Base-by-base conservation (phyloP, 176 grass and related monocot species). In the Chloris gayana region DNA sequence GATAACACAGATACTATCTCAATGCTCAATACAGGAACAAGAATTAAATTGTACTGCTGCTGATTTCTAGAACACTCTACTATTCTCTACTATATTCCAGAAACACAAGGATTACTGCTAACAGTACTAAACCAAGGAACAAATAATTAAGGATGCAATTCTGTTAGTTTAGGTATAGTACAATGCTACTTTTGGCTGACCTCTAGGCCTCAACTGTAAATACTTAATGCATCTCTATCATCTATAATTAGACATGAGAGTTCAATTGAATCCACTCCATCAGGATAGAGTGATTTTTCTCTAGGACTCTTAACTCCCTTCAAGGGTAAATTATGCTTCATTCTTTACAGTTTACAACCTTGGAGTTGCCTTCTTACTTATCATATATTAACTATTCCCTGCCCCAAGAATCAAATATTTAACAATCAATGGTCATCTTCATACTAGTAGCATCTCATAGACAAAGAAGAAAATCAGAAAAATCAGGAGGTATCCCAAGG, bases 401-500 rank as follows among this genome's bases (percentile, higher is more conserved):
- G 54, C 10, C 0, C 14, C 53, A 78, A 71, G 17, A 14, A 10
- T 42, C 22, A 65, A 7, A 64, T n/a, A n/a, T n/a, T n/a, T n/a
- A n/a, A n/a, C n/a, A n/a, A n/a, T n/a, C n/a, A n/a, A n/a, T n/a
- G n/a, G n/a, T n/a, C n/a, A n/a, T n/a, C n/a, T n/a, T 14, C 7
- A 73, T 61, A 32, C 31, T 72, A 44, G 38, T 69, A 70, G 70
- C 56, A 56, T 76, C 31, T 53, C 22, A 8, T 53, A 46, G 42
- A 80, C 13, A 76, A 24, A 45, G 21, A 0, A 81, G 31, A 37
- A 64, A 76, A 44, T 67, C 26, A 70, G 42, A 58, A 63, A 25
- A 65, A 1, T 56, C 1, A 64, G 29, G 44, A 69, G 7, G 66
- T 44, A 77, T 79, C 68, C 21, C 26, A 74, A 73, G 74, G 68